Percentiles rank a stretch among this genome's conserved stretches.
Conservation (phyloP, 2,329 filamentous ascomycete genomes). For the Claviceps sorghi region DNA sequence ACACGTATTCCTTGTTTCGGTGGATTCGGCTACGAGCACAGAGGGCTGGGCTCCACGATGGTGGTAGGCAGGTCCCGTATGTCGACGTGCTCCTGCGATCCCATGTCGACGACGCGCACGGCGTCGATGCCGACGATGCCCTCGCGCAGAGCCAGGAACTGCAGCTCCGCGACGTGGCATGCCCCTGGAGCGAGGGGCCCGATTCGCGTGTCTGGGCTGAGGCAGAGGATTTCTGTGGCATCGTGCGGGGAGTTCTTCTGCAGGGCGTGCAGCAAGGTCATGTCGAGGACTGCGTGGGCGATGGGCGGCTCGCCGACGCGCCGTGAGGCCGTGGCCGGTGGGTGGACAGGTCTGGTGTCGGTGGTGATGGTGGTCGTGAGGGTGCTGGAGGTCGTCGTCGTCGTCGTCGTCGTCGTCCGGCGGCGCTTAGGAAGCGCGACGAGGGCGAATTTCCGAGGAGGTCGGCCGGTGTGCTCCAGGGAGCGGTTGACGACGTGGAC, state of each 20-base stretch:
- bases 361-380: conserved; percentile 23
- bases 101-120: conserved; percentile 57
- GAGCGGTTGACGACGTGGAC: conserved; percentile 65
- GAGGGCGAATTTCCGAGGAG: conserved; percentile 54
- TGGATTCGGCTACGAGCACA: too few species aligned
- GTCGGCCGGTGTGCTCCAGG: conserved; percentile 25
- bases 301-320: conserved; percentile 25
- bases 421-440: conserved; percentile 51
- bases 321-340: conserved; percentile 33
- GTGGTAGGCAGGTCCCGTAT: conserved; percentile 60
- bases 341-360: conserved; percentile 37
- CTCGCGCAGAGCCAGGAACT: conserved; percentile 52
- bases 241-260: conserved; percentile 52
- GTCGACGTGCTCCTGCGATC: conserved; percentile 62
- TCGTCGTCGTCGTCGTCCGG: conserved; percentile 14
- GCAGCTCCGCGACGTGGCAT: conserved; percentile 59
- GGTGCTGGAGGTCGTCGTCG: too few species aligned
- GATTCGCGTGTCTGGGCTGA: conserved; percentile 60
- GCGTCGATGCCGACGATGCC: conserved; percentile 60
- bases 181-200: conserved; percentile 58
- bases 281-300: conserved; percentile 56
- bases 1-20: too few species aligned
- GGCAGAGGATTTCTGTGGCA: conserved; percentile 53
- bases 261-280: conserved; percentile 56
- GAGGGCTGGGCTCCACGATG: conserved; percentile 30